Evolutionary conservation across 208 protist species (phyloP).

Genomic region (Phytomonas francai): DNA sequence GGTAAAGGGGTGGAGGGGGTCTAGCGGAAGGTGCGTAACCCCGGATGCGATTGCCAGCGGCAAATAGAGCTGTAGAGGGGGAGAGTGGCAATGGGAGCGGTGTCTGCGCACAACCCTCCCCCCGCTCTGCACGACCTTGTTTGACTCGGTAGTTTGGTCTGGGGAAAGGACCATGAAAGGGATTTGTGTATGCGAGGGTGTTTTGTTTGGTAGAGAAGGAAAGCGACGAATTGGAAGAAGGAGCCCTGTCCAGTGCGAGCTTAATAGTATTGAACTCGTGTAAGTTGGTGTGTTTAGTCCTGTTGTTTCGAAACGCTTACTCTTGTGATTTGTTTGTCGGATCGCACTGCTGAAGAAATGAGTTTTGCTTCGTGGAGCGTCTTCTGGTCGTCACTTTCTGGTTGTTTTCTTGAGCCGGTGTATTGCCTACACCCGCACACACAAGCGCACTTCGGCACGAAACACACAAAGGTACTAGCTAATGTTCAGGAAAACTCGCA

Average conservation of each 20-base stretch:
- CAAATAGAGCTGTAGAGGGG: not conserved
- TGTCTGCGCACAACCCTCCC: not conserved
- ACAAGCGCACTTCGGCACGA: not conserved
- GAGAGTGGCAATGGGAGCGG: not conserved
- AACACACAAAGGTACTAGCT: not conserved
- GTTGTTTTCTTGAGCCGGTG: not conserved
- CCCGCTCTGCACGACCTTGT: not conserved
- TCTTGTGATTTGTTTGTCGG: not conserved
- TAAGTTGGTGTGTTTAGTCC: not conserved
- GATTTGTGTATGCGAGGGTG: not conserved
- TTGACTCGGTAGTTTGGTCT: not conserved
- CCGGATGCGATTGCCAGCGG: not conserved
- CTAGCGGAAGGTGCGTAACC: not conserved
- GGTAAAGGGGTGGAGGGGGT: not conserved
- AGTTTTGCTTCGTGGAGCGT: not conserved
- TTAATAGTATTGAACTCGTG: not conserved
- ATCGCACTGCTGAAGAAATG: not conserved
- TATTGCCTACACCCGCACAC: too few species aligned
- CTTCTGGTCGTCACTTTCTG: not conserved
- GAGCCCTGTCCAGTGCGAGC: not conserved
- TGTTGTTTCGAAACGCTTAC: not conserved
- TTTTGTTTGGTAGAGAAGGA: not conserved
- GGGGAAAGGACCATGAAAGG: not conserved
- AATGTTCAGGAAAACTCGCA: constrained; percentile 32
- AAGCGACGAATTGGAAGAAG: not conserved